Evolutionary conservation across 2,329 filamentous ascomycete genomes (phyloP).

Genomic region (Paramyrothecium sp.): DNA sequence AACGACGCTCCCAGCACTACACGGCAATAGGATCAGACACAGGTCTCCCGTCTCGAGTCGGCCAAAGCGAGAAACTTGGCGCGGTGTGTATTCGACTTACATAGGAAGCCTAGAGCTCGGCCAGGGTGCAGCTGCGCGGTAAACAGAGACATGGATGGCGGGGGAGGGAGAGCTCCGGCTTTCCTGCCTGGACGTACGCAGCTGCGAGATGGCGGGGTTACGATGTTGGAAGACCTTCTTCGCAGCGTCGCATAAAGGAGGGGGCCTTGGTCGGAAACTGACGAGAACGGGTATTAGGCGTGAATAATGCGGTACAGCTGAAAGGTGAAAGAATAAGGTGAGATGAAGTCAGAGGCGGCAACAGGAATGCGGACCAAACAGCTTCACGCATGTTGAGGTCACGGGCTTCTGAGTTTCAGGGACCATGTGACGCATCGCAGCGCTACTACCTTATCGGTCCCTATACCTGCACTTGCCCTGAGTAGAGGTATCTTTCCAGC

Average conservation of each 20-base stretch:
- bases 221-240: neutral
- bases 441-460: neutral
- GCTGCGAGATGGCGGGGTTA: neutral
- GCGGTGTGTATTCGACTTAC: conserved; percentile 20
- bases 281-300: too few relatives aligned
- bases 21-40: conserved; percentile 3
- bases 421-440: neutral
- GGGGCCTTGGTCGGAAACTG: too few relatives aligned
- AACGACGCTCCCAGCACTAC: conserved; percentile 85
- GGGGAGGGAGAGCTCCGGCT: conserved; percentile 4
- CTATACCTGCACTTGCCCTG: too few relatives aligned
- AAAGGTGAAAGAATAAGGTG: neutral
- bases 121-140: conserved; percentile 65
- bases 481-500: neutral
- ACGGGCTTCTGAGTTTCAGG: conserved; percentile 1
- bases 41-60: neutral
- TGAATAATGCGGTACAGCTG: too few relatives aligned
- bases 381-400: neutral
- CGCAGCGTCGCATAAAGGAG: neutral
- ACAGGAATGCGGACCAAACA: neutral
- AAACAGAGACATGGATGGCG: conserved; percentile 44
- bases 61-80: neutral
- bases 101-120: conserved; percentile 62
- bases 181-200: neutral
- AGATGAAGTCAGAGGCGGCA: neutral